These are phyloP conservation scores for Fraxinus platypoda DNA, from an alignment of 305 asterid species.

Conservation along the genomic window DNA sequence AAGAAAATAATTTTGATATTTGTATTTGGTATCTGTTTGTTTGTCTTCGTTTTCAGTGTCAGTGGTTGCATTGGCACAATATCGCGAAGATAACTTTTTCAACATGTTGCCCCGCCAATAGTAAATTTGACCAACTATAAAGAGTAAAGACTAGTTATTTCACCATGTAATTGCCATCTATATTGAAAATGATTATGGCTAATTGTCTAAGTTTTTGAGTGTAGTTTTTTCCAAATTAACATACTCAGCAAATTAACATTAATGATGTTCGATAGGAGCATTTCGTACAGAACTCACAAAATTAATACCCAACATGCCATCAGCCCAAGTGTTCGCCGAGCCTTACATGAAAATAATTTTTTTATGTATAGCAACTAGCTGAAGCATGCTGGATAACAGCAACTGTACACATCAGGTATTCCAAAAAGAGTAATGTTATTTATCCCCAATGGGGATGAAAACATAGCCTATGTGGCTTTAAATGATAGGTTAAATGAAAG, in stretches of 20 bases:
- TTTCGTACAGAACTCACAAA: background rate
- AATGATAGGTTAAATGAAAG: no score
- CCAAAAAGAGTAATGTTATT: no score
- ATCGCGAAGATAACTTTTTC: background rate
- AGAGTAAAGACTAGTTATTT: background rate
- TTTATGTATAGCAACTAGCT: no score
- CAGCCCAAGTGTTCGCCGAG: background rate
- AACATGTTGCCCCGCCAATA: background rate
- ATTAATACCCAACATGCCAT: background rate
- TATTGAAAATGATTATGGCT: background rate
- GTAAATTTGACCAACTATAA: background rate
- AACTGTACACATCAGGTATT: no score
- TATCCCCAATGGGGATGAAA: no score
- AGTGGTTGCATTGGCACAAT: background rate
- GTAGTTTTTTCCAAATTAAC: background rate
- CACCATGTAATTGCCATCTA: background rate
- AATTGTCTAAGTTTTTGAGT: background rate
- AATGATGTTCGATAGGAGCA: background rate
- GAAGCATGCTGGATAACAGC: no score
- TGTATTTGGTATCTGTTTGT: background rate
- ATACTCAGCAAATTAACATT: background rate
- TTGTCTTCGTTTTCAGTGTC: background rate
- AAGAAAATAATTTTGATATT: no score
- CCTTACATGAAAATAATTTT: background rate
- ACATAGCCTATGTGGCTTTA: no score